Evolutionary conservation across 129 eudicot species (phyloP).

Genomic region (Arctium lappa): DNA sequence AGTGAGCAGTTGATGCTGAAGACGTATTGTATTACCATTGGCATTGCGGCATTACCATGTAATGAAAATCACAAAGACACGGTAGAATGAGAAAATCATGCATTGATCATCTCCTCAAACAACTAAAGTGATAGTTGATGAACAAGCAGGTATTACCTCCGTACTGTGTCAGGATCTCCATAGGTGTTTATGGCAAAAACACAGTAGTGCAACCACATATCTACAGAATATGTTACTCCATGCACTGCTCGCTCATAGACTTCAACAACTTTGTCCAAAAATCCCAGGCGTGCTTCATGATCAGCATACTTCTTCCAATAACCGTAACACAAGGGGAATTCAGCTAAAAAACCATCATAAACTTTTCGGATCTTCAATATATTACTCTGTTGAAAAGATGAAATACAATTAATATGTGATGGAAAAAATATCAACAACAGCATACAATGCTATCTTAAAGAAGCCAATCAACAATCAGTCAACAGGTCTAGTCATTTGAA

Average conservation of each 20-base stretch:
- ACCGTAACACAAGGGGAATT: slow-evolving; percentile 95
- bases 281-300: slow-evolving; percentile 88
- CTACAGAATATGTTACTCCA: slow-evolving; percentile 99
- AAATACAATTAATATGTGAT: background rate
- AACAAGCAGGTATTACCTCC: slow-evolving; percentile 55
- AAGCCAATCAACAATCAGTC: background rate
- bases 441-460: background rate
- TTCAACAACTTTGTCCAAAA: slow-evolving; percentile 89
- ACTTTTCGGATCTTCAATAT: slow-evolving; percentile 71
- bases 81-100: slow-evolving; percentile 22
- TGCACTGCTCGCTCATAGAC: slow-evolving; percentile 93
- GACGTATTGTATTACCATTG: slow-evolving; percentile 41
- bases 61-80: slow-evolving; percentile 26
- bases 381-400: slow-evolving; percentile 44
- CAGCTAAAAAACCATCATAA: slow-evolving; percentile 88
- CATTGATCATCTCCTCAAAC: slow-evolving; percentile 15
- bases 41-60: slow-evolving; percentile 37
- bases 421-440: background rate
- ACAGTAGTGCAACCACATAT: slow-evolving; percentile 98
- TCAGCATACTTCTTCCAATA: slow-evolving; percentile 99
- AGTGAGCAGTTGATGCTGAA: slow-evolving; percentile 40
- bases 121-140: slow-evolving; percentile 3
- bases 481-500: background rate
- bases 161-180: slow-evolving; percentile 81
- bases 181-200: slow-evolving; percentile 74